Evolutionary conservation across 2,329 filamentous ascomycete species (phyloP), one percentile per base, ranked within the genome.

Genomic region (Ophidiomyces ophidiicola): DNA sequence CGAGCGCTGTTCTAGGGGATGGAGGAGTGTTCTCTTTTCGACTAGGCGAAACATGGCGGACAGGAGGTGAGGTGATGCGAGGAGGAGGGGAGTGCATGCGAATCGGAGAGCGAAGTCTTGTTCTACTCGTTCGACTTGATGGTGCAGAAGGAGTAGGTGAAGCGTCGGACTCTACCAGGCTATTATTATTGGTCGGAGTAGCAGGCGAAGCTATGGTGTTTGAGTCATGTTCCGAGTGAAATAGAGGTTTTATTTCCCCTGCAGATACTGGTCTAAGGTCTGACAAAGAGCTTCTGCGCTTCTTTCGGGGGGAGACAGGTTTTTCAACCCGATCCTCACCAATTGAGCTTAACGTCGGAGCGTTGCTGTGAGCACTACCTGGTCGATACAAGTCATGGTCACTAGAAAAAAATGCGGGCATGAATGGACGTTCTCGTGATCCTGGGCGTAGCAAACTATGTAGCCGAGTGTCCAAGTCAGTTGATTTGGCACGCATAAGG

Each of bases 231-330:
- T 56, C 48, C 7, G 59, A 60, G 11, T 32, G 37, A 11, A 57
- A 40, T 25, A 50, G 46, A 8, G 57, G 52, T 6, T 44, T 30
- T 61, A 66, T 71, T 6, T 78, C 68, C 40, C 74, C 69, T 20
- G 58, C 71, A 61, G 88, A 78, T 12, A 83, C 65, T 41, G 67
- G 71, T 49, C 77, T 81, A 33, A 96, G 69, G 57, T 96, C 88
- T 3, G 87, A 94, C 29, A 96, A 64, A 18, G 87, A 94, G 62
- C 87, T 94, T 55, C 88, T 78, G 40, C 88, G 74, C 66, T 93
- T 94, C 64, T 79, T 87, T 55, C 73, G 78, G n/a, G 59, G 58
- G 46, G 56, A 66, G 42, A 31, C 49, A 18, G 57, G 56, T 48
- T 64, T 70, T 1, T 70, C 68, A 11, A 47, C 51, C 46, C 54